phyloP scores from a whole-genome alignment of 2,329 filamentous ascomycete species.

The Microcera coccophila region DNA sequence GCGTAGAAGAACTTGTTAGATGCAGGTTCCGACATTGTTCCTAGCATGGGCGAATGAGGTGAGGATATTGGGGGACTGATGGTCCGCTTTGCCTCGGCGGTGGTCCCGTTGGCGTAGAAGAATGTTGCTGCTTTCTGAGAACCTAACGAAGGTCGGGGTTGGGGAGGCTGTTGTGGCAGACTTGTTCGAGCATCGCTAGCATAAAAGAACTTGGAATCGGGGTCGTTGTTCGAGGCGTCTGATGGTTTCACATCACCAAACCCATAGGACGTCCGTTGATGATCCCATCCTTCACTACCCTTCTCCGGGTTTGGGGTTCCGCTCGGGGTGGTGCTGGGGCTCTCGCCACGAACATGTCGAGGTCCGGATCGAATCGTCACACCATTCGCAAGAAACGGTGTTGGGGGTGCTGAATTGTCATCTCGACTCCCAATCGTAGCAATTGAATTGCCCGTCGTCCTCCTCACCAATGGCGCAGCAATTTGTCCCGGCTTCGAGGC shows the following conservation, averaged over 20 bases:
- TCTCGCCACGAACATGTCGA: conserved; percentile 68
- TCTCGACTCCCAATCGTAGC: conserved; percentile 12
- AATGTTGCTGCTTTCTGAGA: conserved; percentile 50
- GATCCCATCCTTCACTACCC: conserved; percentile 42
- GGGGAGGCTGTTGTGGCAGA: conserved; percentile 34
- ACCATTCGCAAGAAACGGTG: conserved; percentile 58
- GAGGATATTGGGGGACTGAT: conserved; percentile 28
- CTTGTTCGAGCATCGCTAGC: conserved; percentile 67
- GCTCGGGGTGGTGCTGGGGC: conserved; percentile 61
- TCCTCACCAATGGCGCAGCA: conserved; percentile 41
- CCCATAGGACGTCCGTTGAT: conserved; percentile 31
- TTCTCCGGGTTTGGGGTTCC: conserved; percentile 52
- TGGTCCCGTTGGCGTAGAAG: conserved; percentile 53
- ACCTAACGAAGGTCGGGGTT: conserved; percentile 34
- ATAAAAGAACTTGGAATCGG: conserved; percentile 76
- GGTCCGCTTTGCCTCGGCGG: conserved; percentile 37
- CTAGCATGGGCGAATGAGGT: conserved; percentile 33
- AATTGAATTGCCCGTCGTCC: conserved; percentile 25
- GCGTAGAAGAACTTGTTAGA: conserved; percentile 71
- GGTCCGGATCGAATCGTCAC: conserved; percentile 75
- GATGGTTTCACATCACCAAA: conserved; percentile 26
- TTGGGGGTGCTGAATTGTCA: conserved; percentile 6
- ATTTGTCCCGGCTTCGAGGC: conserved; percentile 34
- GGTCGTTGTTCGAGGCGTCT: conserved; percentile 25
- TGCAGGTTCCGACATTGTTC: conserved; percentile 36